These are phyloP conservation scores for Petrea volubilis DNA, from an alignment of 257 asterid genomes.

Conservation along the genomic window DNA sequence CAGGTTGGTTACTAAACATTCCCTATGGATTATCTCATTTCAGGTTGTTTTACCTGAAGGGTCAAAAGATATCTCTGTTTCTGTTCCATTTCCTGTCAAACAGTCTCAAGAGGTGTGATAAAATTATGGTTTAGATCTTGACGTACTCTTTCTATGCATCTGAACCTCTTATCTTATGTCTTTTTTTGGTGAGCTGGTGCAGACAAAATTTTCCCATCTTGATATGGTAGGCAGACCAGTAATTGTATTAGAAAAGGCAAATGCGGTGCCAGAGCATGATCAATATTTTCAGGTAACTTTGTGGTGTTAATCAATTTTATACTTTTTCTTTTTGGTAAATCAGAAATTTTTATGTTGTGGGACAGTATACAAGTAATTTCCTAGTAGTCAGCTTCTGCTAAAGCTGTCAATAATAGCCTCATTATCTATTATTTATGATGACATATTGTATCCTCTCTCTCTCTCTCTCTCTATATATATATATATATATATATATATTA, in stretches of 20 bases:
- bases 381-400: constrained; percentile 10
- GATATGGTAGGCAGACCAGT: constrained; percentile 96
- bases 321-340: background rate
- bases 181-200: constrained; percentile 38
- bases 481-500: too few species aligned
- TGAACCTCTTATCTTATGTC: constrained; percentile 26
- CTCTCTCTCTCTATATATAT: too few species aligned
- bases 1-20: constrained; percentile 15
- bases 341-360: background rate
- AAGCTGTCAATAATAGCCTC: too few species aligned
- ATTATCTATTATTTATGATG: background rate
- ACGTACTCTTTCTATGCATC: constrained; percentile 9
- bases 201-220: constrained; percentile 84
- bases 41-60: constrained; percentile 98
- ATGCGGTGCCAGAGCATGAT: constrained; percentile 90
- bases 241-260: constrained; percentile 72
- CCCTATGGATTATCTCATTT: constrained; percentile 16
- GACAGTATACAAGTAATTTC: background rate
- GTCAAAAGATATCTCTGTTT: constrained; percentile 61
- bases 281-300: constrained; percentile 80
- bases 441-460: background rate
- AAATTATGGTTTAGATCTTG: background rate
- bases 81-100: constrained; percentile 69
- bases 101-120: constrained; percentile 73
- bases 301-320: background rate